These are phyloP conservation scores for Termitomyces sp. DNA, from an alignment of 768 basidiomycete species.

Conservation along the genomic window DNA sequence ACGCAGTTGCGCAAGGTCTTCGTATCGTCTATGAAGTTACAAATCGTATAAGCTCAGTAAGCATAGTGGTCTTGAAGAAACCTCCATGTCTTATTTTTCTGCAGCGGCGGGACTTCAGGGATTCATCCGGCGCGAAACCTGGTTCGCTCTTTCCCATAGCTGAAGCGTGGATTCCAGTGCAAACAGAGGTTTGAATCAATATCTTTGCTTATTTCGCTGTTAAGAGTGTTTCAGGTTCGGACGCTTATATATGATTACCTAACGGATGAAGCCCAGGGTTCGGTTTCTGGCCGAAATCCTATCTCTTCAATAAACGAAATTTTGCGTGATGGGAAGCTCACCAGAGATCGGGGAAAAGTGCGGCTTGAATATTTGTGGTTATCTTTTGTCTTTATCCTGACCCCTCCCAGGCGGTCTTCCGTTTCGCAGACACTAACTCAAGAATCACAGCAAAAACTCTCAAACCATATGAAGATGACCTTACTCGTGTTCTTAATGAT, in stretches of 20 bases:
- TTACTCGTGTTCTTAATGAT: conserved; percentile 77
- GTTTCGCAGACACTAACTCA: conserved; percentile 84
- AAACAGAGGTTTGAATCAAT: conserved; percentile 64
- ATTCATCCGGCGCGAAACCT: conserved; percentile 72
- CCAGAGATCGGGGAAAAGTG: conserved; percentile 78
- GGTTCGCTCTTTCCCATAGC: conserved; percentile 74
- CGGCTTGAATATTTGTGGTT: not conserved
- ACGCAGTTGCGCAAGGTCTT: conserved; percentile 89
- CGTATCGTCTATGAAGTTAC: conserved; percentile 88
- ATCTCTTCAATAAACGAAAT: conserved; percentile 93
- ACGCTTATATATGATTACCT: conserved; percentile 84
- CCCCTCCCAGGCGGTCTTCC: conserved; percentile 67
- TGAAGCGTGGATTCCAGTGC: conserved; percentile 86
- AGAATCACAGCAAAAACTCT: conserved; percentile 66
- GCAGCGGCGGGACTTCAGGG: conserved; percentile 88
- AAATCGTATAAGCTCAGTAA: conserved; percentile 84
- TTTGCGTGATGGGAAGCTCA: conserved; percentile 75
- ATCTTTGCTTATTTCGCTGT: not conserved
- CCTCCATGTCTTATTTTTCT: not conserved
- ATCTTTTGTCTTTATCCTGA: not conserved
- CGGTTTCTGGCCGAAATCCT: conserved; percentile 75
- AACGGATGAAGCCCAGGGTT: conserved; percentile 83
- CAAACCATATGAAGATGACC: conserved; percentile 74
- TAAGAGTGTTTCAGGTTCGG: conserved; percentile 52
- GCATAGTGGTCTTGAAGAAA: conserved; percentile 25